Percentiles rank a stretch among this genome's conserved stretches.
Evolutionary conservation across 495 filamentous ascomycete genomes (phyloP).

Genomic region (Xylaria venustula): DNA sequence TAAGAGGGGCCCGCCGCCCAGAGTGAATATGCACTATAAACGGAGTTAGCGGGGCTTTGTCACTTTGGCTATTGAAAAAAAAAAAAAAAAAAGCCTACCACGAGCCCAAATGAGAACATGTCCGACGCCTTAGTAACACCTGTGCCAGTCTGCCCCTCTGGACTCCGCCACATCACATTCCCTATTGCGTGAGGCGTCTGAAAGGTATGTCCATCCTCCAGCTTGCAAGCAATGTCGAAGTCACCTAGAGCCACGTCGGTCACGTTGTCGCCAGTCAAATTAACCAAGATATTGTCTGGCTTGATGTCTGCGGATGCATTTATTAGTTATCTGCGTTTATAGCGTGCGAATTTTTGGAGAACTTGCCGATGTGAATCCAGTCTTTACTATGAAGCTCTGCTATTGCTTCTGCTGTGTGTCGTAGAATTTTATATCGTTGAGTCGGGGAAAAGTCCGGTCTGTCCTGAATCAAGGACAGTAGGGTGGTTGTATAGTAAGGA

Average conservation of each 20-base stretch:
- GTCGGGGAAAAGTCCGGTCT: conserved; percentile 21
- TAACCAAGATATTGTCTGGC: conserved; percentile 35
- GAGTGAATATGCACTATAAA: conserved; percentile 31
- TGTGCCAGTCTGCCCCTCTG: conserved; percentile 32
- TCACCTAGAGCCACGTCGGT: conserved; percentile 32
- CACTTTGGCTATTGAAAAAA: conserved; percentile 13
- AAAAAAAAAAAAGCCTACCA: conserved; percentile 29
- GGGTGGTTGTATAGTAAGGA: conserved; percentile 27
- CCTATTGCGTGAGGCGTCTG: conserved; percentile 31
- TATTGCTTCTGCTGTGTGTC: conserved; percentile 28
- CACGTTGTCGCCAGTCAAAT: conserved; percentile 31
- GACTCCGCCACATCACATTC: conserved; percentile 35
- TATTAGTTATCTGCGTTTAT: conserved; percentile 17
- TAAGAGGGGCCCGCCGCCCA: conserved; percentile 27
- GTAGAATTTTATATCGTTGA: conserved; percentile 29
- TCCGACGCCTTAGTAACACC: conserved; percentile 28
- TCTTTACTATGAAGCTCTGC: conserved; percentile 30
- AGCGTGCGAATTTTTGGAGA: conserved; percentile 8
- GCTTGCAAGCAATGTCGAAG: conserved; percentile 34
- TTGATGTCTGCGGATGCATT: conserved; percentile 34
- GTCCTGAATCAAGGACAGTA: conserved; percentile 26
- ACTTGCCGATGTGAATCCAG: conserved; percentile 30
- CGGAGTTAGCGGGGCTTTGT: conserved; percentile 24
- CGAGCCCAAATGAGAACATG: conserved; percentile 32
- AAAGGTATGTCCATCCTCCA: conserved; percentile 24